Base-by-base conservation (phyloP, 495 filamentous ascomycete genomes). In the Penicillium psychrofluorescens region DNA sequence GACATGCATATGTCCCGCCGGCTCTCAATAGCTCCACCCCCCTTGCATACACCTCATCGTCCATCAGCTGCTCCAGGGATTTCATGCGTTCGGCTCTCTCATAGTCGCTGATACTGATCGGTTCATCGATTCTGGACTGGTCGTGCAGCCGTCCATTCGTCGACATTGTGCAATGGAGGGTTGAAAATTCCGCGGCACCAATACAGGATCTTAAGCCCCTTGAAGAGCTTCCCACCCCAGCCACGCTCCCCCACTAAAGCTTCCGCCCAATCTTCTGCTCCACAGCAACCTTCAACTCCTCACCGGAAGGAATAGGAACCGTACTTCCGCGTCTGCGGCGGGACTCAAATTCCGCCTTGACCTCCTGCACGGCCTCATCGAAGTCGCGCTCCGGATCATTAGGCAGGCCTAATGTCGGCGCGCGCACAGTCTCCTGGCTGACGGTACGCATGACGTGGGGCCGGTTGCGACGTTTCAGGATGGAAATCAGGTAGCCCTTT, bases 351-450 rank as follows among this genome's bases (percentile, higher is more conserved):
- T 88, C 88, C 33, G 59, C 71, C 54, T 66, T 82, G 8, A 95
- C 71, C 67, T 96, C 90, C 16, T 67, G 66, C 0, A 95, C 74
- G 7, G 84, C 82, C 55, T 95, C 88, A 28, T 88, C 84, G 29
- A 94, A 67, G 57, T 95, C 91, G 35, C 71, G 64, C 34, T 78
- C 78, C 0, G 86, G 83, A 56, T 96, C 89, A 47, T 75, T 73
- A 0, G 86, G 82, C 15, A 98, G 66, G 1, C 92, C 92, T 11
- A 96, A 66, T 0, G 86, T 74, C 0, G 85, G 77, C 44, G 77
- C 63, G n/a, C 56, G 59, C 6, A 64, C 37, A 32, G 51, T 43
- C 11, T 71, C 64, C 31, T 56, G 43, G 48, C 63, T 65, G 38
- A 46, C 43, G 39, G 57, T 58, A 33, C 55, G 58, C 12, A 41